Percentiles rank a stretch among this genome's conserved stretches.
These are phyloP conservation scores for Termitomyces sp. DNA, from an alignment of 768 basidiomycete genomes.

Conservation along the genomic window DNA sequence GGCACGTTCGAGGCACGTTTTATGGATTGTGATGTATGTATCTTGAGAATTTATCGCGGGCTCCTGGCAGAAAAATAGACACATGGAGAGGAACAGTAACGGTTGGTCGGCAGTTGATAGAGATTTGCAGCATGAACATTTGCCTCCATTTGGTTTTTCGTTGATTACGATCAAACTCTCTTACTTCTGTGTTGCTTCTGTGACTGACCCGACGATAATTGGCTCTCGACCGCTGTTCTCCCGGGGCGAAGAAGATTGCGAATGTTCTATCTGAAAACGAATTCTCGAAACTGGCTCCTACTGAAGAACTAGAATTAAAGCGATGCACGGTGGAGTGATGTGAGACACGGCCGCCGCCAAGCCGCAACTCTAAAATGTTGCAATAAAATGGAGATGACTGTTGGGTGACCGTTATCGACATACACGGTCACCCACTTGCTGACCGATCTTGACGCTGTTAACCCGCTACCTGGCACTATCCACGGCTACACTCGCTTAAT, in stretches of 20 bases:
- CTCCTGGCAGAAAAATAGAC: neutral
- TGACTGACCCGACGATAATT: neutral
- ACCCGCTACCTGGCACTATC: too few relatives aligned
- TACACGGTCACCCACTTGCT: conserved; percentile 3
- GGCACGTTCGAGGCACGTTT: neutral
- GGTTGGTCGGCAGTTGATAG: neutral
- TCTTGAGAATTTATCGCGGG: neutral
- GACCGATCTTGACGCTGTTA: neutral
- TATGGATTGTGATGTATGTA: neutral
- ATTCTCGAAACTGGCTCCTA: neutral
- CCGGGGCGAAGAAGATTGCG: neutral
- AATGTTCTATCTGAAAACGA: neutral
- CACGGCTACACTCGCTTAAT: conserved; percentile 4
- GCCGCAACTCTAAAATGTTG: conserved; percentile 9
- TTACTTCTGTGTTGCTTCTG: too few relatives aligned
- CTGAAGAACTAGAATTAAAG: neutral
- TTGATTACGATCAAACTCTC: neutral
- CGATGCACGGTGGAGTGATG: conserved; percentile 3
- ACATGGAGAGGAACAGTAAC: neutral
- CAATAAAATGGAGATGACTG: conserved; percentile 9
- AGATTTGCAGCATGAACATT: neutral
- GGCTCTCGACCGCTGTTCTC: neutral
- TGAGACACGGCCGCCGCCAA: conserved; percentile 7
- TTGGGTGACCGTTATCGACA: neutral
- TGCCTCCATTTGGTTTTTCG: neutral